A percentile compares a stretch with the other conserved stretches of the same genome.
Conservation (phyloP, 2,329 filamentous ascomycete species). For the Ilyonectria destructans region DNA sequence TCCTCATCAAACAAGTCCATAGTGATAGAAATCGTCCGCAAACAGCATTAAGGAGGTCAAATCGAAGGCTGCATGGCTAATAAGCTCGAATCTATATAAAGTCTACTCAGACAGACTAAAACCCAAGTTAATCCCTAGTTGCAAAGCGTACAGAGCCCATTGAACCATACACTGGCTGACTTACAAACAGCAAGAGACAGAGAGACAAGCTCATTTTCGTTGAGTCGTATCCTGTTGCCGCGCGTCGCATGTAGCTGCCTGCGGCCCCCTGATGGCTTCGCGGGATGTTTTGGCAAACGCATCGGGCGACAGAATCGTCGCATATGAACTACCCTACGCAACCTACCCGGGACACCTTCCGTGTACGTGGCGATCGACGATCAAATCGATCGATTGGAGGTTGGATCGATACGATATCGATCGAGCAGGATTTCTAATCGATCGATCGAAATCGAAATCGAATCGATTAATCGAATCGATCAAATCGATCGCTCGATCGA, state of each 20-base stretch:
- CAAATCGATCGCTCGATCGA: not conserved
- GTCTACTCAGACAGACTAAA: no score
- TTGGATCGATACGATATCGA: constrained; percentile 10
- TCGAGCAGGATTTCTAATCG: not conserved
- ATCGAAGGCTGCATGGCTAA: no score
- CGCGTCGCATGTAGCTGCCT: not conserved
- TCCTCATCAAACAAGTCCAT: no score
- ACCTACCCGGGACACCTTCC: constrained; percentile 3
- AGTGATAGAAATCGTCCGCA: no score
- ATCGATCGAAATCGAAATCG: constrained; percentile 13
- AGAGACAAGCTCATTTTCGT: not conserved
- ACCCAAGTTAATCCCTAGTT: not conserved
- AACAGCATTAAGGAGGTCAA: no score
- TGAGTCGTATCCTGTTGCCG: not conserved
- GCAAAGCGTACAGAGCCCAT: not conserved
- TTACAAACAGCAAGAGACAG: not conserved
- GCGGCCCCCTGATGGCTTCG: not conserved
- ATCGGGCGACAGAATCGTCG: constrained; percentile 6
- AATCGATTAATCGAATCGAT: constrained; percentile 6
- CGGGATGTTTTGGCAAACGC: not conserved
- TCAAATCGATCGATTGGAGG: not conserved
- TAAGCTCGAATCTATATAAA: no score
- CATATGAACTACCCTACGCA: constrained; percentile 1
- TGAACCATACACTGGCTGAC: not conserved
- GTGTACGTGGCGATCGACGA: not conserved